These are phyloP conservation scores for Penicillium argentinense DNA, from an alignment of 495 filamentous ascomycete genomes.

Conservation along the genomic window DNA sequence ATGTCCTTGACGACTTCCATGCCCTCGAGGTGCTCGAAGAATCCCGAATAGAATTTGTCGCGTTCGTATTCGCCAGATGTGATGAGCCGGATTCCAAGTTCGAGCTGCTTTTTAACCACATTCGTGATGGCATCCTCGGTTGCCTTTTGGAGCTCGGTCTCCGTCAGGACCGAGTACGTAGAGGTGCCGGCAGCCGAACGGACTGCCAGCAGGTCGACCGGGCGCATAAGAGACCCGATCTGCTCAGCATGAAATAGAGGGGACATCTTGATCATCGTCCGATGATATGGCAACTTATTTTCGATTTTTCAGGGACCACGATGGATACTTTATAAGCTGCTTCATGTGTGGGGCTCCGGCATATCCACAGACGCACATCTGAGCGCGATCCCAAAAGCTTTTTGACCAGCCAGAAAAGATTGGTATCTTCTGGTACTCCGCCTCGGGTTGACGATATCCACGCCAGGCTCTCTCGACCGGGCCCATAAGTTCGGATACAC, in stretches of 20 bases:
- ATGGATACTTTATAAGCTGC: no score
- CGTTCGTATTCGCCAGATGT: slow-evolving; percentile 26
- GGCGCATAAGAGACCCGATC: slow-evolving; percentile 26
- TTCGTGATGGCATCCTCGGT: slow-evolving; percentile 13
- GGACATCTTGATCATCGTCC: no score
- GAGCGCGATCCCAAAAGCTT: no score
- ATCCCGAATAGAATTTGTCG: slow-evolving; percentile 20
- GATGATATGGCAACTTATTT: no score
- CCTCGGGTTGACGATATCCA: no score
- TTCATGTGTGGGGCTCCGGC: no score
- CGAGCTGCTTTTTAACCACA: slow-evolving; percentile 17
- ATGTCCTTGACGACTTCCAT: slow-evolving; percentile 13
- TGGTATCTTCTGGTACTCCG: no score
- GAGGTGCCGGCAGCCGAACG: slow-evolving; percentile 24
- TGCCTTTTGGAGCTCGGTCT: neutral
- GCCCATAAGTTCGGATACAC: no score
- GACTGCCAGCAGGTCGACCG: slow-evolving; percentile 11
- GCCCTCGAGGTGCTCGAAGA: slow-evolving; percentile 19
- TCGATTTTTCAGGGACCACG: no score
- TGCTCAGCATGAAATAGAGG: slow-evolving; percentile 28
- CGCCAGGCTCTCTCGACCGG: no score
- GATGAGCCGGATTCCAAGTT: slow-evolving; percentile 16
- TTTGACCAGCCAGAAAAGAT: no score
- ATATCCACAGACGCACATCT: no score
- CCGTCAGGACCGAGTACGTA: slow-evolving; percentile 6